A percentile compares a stretch with the other conserved stretches of the same genome.
Evolutionary conservation across 163 green algal species (phyloP).

Genomic region (Chloromonas sp.): DNA sequence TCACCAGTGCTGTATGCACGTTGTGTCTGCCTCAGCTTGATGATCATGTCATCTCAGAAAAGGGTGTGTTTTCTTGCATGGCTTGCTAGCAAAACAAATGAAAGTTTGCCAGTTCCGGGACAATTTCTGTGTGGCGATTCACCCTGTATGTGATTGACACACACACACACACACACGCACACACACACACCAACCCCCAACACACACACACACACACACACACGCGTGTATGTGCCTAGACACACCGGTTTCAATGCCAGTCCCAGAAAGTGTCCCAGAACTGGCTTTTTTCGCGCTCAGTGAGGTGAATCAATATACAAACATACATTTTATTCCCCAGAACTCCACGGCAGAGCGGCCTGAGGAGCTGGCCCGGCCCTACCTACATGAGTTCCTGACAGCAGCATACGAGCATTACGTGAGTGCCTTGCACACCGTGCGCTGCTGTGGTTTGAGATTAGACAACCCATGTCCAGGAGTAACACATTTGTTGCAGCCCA

Average conservation of each 20-base stretch:
- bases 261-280: not conserved
- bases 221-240: no score
- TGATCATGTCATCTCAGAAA: no score
- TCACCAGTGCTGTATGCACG: not conserved
- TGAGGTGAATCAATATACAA: not conserved
- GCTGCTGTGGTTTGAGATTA: no score
- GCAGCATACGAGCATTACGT: slow-evolving; percentile 66
- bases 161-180: no score
- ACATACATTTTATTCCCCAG: not conserved
- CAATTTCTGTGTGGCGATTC: no score
- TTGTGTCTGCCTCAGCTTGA: no score
- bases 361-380: slow-evolving; percentile 61
- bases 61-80: no score
- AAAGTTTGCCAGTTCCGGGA: no score
- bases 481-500: no score
- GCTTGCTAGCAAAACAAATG: no score
- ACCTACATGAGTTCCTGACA: slow-evolving; percentile 84
- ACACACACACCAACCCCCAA: not conserved
- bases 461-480: no score
- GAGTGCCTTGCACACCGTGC: not conserved
- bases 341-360: slow-evolving; percentile 72
- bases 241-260: not conserved
- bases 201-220: not conserved
- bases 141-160: no score
- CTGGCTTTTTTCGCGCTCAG: not conserved